phyloP scores from a whole-genome alignment of 495 filamentous ascomycete genomes.

The Talaromyces trachyspermus region DNA sequence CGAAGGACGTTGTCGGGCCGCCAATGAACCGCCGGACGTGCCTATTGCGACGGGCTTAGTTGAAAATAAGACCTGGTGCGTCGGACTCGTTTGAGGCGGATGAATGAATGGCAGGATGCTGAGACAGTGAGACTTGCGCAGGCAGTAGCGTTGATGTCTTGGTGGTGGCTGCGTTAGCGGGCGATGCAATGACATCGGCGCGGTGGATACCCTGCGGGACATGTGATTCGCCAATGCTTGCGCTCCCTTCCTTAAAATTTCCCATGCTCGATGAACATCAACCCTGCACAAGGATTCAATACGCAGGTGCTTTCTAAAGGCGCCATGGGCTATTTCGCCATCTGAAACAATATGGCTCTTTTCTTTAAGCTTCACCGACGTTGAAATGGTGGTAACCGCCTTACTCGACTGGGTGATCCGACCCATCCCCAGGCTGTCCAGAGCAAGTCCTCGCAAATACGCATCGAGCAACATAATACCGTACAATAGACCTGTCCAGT shows the following conservation, averaged over 20 bases:
- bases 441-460: neutral
- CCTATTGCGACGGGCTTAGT: neutral
- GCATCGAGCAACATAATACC: neutral
- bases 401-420: neutral
- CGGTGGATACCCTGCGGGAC: neutral
- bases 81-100: neutral
- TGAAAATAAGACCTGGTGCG: no score
- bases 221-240: constrained; percentile 7
- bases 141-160: constrained; percentile 8
- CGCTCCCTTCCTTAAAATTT: neutral
- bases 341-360: no score
- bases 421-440: constrained; percentile 1
- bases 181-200: constrained; percentile 9
- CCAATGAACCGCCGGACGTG: neutral
- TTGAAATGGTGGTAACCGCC: neutral
- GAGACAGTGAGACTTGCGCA: no score
- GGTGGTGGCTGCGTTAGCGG: constrained; percentile 1
- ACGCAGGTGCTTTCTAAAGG: no score
- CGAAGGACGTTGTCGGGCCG: neutral
- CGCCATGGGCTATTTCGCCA: neutral
- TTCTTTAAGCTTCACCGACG: no score
- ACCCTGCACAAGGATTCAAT: neutral
- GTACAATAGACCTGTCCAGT: neutral
- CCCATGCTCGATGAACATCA: neutral
- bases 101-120: neutral